Evolutionary conservation across 2,329 filamentous ascomycete genomes (phyloP).

Genomic region (Aspergillus sp.): DNA sequence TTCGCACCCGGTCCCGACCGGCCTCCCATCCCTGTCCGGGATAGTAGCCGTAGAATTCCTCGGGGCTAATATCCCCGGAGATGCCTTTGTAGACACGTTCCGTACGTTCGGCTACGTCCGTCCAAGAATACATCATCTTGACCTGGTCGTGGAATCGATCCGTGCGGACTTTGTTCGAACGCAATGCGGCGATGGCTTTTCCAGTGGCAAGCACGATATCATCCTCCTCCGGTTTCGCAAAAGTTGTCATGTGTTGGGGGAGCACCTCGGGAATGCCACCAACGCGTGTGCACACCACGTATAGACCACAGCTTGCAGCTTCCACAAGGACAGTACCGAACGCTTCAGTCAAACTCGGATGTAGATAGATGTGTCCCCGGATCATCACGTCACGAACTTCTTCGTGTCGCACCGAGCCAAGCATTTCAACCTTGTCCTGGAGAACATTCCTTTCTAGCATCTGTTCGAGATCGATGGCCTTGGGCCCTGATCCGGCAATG

Average conservation of each 20-base stretch:
- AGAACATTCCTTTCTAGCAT: slow-evolving; percentile 95
- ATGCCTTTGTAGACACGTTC: slow-evolving; percentile 96
- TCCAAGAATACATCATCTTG: slow-evolving; percentile 98
- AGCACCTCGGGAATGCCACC: slow-evolving; percentile 96
- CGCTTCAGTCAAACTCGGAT: slow-evolving; percentile 91
- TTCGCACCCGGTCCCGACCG: slow-evolving; percentile 71
- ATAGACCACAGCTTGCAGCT: slow-evolving; percentile 90
- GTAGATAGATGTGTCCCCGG: slow-evolving; percentile 91
- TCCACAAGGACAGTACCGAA: slow-evolving; percentile 98
- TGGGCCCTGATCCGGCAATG: slow-evolving; percentile 92
- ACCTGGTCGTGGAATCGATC: slow-evolving; percentile 97
- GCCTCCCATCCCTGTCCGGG: slow-evolving; percentile 70
- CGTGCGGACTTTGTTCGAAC: slow-evolving; percentile 83
- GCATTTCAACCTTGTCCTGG: slow-evolving; percentile 88
- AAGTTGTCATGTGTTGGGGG: slow-evolving; percentile 94
- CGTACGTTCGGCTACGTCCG: slow-evolving; percentile 88
- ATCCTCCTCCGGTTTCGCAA: slow-evolving; percentile 94
- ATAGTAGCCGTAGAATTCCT: slow-evolving; percentile 84
- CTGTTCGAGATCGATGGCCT: slow-evolving; percentile 96
- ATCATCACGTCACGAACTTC: slow-evolving; percentile 98
- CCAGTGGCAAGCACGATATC: slow-evolving; percentile 88
- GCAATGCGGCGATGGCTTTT: slow-evolving; percentile 81
- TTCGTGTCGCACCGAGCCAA: slow-evolving; percentile 90
- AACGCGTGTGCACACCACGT: slow-evolving; percentile 94
- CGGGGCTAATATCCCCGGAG: slow-evolving; percentile 78